phyloP scores from a whole-genome alignment of 345 rosid species.

The Salix viminalis region DNA sequence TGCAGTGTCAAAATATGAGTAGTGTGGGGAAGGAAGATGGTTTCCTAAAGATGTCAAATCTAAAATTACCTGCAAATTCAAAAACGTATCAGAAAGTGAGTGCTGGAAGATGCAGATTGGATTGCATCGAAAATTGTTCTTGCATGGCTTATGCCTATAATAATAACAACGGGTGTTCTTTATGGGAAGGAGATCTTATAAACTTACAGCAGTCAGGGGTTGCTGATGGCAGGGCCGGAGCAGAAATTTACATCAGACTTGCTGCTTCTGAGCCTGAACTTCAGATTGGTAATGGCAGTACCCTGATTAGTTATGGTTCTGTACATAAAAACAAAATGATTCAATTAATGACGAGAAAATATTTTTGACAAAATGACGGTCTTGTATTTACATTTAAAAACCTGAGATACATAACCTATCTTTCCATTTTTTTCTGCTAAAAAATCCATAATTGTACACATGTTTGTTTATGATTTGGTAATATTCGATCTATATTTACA shows the following conservation, averaged over 20 bases:
- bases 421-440: no score
- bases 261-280: neutral
- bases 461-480: no score
- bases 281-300: neutral
- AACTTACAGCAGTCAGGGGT: neutral
- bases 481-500: no score
- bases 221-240: neutral
- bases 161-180: neutral
- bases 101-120: neutral
- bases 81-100: neutral
- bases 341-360: no score
- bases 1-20: neutral
- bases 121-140: neutral
- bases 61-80: neutral
- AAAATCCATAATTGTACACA: no score
- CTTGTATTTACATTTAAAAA: no score
- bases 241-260: neutral
- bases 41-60: neutral
- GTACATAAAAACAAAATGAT: no score
- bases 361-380: no score
- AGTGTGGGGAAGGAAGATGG: conserved; percentile 1
- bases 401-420: no score
- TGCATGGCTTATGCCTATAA: neutral
- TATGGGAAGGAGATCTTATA: neutral
- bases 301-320: no score